These are phyloP conservation scores for Arthrobotrys sinensis DNA, from an alignment of 2,329 filamentous ascomycete species.

Conservation along the genomic window DNA sequence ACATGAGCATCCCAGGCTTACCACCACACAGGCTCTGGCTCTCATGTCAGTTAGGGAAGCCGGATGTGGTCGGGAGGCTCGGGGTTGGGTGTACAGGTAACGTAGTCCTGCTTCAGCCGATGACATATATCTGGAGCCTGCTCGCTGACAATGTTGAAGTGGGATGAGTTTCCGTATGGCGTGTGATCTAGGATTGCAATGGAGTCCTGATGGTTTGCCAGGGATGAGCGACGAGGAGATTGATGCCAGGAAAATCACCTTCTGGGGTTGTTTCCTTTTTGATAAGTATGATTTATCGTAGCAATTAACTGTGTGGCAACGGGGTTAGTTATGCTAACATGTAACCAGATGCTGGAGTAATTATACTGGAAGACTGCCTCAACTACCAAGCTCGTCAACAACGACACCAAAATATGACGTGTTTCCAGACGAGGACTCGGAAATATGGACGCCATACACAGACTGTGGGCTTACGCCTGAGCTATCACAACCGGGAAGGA, in stretches of 20 bases:
- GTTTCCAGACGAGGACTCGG: slow-evolving; percentile 88
- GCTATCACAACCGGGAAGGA: slow-evolving; percentile 84
- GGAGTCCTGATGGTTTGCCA: slow-evolving; percentile 80
- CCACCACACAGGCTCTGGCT: slow-evolving; percentile 92
- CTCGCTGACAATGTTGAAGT: slow-evolving; percentile 69
- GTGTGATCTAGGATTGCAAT: slow-evolving; percentile 90
- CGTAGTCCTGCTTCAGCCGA: background rate
- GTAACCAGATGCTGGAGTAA: slow-evolving; percentile 86
- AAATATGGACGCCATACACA: slow-evolving; percentile 89
- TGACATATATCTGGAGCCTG: background rate
- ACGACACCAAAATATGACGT: slow-evolving; percentile 92
- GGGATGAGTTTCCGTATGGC: slow-evolving; percentile 99
- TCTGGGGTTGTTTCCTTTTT: slow-evolving; percentile 98
- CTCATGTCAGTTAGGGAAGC: slow-evolving; percentile 97
- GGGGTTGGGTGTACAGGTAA: slow-evolving; percentile 87
- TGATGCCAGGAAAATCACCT: slow-evolving; percentile 90
- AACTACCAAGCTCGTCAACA: slow-evolving; percentile 83
- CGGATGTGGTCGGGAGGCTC: slow-evolving; percentile 91
- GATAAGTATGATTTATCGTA: slow-evolving; percentile 77
- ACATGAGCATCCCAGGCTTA: slow-evolving; percentile 88
- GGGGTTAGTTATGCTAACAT: slow-evolving; percentile 46
- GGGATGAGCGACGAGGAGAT: slow-evolving; percentile 80
- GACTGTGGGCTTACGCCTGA: slow-evolving; percentile 83
- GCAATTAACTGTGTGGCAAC: background rate
- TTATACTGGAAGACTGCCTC: slow-evolving; percentile 91